Percentiles rank a stretch among this genome's conserved stretches.
Evolutionary conservation across 306 rosid genomes (phyloP).

Genomic region (Coriaria nepalensis): DNA sequence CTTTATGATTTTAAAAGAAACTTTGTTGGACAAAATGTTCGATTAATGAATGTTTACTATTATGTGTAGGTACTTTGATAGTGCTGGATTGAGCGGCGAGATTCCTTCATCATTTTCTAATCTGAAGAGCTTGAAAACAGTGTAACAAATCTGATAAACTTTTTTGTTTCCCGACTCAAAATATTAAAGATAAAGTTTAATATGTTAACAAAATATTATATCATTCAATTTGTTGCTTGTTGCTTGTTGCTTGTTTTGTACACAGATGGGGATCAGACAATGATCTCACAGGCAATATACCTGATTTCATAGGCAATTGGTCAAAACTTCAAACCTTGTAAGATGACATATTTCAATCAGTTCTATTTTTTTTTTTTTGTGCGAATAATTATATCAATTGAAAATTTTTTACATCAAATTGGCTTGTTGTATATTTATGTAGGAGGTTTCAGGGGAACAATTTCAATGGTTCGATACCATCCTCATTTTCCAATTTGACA

Average conservation of each 20-base stretch:
- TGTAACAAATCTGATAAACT: constrained; percentile 38
- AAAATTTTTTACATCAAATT: neutral
- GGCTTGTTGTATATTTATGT: constrained; percentile 6
- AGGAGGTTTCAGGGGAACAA: constrained; percentile 88
- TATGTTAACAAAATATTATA: neutral
- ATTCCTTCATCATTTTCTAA: constrained; percentile 62
- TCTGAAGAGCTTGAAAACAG: constrained; percentile 23
- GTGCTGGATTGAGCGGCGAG: constrained; percentile 66
- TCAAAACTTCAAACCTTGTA: constrained; percentile 46
- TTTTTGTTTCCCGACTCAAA: neutral
- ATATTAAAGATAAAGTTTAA: neutral
- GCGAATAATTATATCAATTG: neutral
- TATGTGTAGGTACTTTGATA: constrained; percentile 44
- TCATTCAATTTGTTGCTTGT: neutral
- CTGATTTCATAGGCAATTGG: constrained; percentile 67
- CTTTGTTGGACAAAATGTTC: too few relatives aligned
- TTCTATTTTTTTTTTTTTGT: neutral
- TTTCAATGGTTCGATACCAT: constrained; percentile 57
- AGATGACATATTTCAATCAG: constrained; percentile 15
- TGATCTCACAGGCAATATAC: constrained; percentile 51
- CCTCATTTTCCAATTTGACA: constrained; percentile 51
- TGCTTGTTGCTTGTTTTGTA: constrained; percentile 8
- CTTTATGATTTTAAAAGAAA: neutral
- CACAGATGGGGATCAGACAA: constrained; percentile 62
- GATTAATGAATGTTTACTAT: constrained; percentile 9